Conservation (phyloP, 352 stramenopile genomes). For the Globisporangium okanoganense region DNA sequence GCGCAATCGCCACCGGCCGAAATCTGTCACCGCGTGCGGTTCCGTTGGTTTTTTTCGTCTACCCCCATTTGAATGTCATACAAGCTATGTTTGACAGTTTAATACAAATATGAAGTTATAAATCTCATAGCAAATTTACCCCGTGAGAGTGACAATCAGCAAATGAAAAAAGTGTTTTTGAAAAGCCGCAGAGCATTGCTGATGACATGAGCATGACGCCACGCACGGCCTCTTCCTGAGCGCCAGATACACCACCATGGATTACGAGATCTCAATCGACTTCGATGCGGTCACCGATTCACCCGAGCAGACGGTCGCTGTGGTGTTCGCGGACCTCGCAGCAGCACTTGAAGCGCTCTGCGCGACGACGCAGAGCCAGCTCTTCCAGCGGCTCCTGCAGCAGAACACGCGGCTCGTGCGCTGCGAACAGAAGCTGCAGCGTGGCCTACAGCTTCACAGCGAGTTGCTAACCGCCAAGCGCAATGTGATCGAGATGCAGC, state of each 20-base stretch:
- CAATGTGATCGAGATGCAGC: neutral
- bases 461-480: neutral
- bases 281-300: neutral
- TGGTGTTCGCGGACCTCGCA: neutral
- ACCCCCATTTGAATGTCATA: neutral
- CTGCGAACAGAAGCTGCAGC: conserved; percentile 6
- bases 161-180: neutral
- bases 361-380: conserved; percentile 1
- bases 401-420: conserved; percentile 4
- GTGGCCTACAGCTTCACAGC: neutral
- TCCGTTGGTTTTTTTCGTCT: neutral
- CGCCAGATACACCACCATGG: neutral
- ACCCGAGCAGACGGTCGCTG: neutral
- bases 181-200: neutral
- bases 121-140: neutral
- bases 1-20: conserved; percentile 5
- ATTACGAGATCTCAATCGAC: conserved; percentile 15
- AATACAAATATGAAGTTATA: neutral
- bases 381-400: conserved; percentile 1
- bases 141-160: neutral
- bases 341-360: neutral
- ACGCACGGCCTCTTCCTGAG: neutral
- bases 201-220: neutral
- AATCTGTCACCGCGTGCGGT: conserved; percentile 1
- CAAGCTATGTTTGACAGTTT: neutral